phyloP scores from a whole-genome alignment of 1,139 yeast species.

The Kodamaea arcana region DNA sequence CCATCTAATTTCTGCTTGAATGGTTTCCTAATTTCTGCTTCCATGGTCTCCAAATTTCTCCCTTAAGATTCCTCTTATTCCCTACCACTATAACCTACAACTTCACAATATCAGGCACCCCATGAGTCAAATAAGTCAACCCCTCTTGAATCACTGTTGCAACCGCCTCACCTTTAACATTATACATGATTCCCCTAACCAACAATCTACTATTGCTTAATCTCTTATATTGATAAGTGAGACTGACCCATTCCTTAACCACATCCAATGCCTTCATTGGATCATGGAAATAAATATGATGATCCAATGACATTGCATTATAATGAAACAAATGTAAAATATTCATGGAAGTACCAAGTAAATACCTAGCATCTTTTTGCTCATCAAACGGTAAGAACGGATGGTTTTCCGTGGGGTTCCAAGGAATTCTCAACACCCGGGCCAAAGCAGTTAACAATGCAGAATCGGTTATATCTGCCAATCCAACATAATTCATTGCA shows the following conservation, averaged over 20 bases:
- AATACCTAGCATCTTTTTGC: conserved; percentile 27
- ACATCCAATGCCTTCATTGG: conserved; percentile 30
- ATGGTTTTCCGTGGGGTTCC: conserved; percentile 39
- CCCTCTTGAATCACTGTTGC: conserved; percentile 47
- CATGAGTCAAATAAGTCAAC: conserved; percentile 28
- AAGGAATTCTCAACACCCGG: conserved; percentile 39
- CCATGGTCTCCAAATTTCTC: no score
- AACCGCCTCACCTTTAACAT: conserved; percentile 30
- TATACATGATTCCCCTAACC: conserved; percentile 36
- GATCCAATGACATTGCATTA: conserved; percentile 48
- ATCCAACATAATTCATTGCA: conserved; percentile 32
- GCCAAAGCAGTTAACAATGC: conserved; percentile 43
- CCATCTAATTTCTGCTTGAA: no score
- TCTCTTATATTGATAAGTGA: conserved; percentile 35
- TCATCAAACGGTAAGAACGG: conserved; percentile 32
- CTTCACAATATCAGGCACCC: conserved; percentile 24
- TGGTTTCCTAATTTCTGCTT: no score
- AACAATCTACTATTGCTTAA: conserved; percentile 35
- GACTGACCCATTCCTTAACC: conserved; percentile 38
- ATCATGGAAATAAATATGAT: conserved; percentile 43
- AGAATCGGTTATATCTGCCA: conserved; percentile 40
- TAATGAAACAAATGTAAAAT: conserved; percentile 41
- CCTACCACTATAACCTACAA: no score
- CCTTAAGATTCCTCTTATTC: no score
- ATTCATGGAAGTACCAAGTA: conserved; percentile 34